These are phyloP conservation scores for Colletotrichum sp. DNA, from an alignment of 2,329 filamentous ascomycete species.

Conservation along the genomic window DNA sequence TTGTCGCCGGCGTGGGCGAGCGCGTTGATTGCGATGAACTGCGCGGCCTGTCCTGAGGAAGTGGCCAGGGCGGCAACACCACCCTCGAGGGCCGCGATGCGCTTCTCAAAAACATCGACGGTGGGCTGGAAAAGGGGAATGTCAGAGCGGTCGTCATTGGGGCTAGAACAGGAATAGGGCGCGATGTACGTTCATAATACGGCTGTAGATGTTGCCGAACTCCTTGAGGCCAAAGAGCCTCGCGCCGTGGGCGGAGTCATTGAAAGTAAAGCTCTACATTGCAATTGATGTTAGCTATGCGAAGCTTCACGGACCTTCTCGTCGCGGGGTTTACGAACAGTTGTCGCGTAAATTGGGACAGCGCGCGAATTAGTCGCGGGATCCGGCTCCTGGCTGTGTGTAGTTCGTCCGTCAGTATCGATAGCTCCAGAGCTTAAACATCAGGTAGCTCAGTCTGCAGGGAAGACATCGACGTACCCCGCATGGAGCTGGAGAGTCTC, in stretches of 20 bases:
- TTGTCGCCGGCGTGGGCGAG: conserved; percentile 92
- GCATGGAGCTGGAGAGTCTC: conserved; percentile 88
- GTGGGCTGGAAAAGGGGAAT: conserved; percentile 68
- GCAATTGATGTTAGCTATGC: not conserved
- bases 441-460: not conserved
- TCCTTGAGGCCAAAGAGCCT: conserved; percentile 96
- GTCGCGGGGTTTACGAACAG: conserved; percentile 37
- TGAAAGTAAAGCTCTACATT: conserved; percentile 82
- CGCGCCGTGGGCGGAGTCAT: conserved; percentile 95
- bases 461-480: conserved; percentile 58
- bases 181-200: conserved; percentile 85
- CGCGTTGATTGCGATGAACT: conserved; percentile 87
- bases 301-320: not conserved
- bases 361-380: conserved; percentile 84
- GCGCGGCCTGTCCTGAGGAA: conserved; percentile 86
- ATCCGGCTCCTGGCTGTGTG: conserved; percentile 76
- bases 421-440: not conserved
- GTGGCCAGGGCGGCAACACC: conserved; percentile 86
- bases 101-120: conserved; percentile 94
- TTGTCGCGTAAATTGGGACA: conserved; percentile 94
- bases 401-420: conserved; percentile 1
- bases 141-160: not conserved
- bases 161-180: not conserved
- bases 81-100: conserved; percentile 93
- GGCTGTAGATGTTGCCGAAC: conserved; percentile 96